These are phyloP conservation scores for Daldinia vernicosa DNA, from an alignment of 495 filamentous ascomycete genomes.

Conservation along the genomic window DNA sequence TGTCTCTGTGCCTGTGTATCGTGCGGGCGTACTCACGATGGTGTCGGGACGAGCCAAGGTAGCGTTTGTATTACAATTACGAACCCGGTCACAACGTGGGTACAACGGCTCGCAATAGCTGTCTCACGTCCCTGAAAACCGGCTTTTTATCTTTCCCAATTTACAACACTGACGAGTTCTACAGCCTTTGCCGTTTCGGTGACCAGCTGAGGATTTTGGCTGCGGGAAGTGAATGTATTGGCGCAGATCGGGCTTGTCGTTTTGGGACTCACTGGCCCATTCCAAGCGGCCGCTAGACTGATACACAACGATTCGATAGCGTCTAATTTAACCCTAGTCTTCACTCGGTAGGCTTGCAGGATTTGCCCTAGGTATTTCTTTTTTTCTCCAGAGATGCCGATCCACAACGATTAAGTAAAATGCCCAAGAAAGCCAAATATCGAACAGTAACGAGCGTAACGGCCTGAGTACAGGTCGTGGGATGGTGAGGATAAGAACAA, in stretches of 20 bases:
- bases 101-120: conserved; percentile 41
- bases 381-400: conserved; percentile 33
- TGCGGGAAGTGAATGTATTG: conserved; percentile 39
- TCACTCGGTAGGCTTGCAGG: conserved; percentile 31
- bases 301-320: conserved; percentile 42
- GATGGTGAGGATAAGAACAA: conserved; percentile 22
- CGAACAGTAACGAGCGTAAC: conserved; percentile 46
- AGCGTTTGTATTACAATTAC: conserved; percentile 44
- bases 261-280: conserved; percentile 41
- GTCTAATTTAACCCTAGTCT: conserved; percentile 44
- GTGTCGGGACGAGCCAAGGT: conserved; percentile 47
- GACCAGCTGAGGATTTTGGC: conserved; percentile 38
- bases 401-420: conserved; percentile 30
- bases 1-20: conserved; percentile 41
- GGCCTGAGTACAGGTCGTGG: conserved; percentile 39
- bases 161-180: conserved; percentile 24
- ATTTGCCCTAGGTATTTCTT: conserved; percentile 23
- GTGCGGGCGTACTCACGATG: conserved; percentile 41
- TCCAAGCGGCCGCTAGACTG: conserved; percentile 43
- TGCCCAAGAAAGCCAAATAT: conserved; percentile 29
- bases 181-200: conserved; percentile 41
- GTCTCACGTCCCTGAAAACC: conserved; percentile 43
- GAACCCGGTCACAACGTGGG: conserved; percentile 45
- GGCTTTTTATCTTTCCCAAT: conserved; percentile 19
- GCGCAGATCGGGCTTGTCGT: conserved; percentile 45